Percentiles rank a stretch among this genome's conserved stretches.
These are phyloP conservation scores for Diaporthe vexans DNA, from an alignment of 2,329 filamentous ascomycete genomes.

Conservation along the genomic window DNA sequence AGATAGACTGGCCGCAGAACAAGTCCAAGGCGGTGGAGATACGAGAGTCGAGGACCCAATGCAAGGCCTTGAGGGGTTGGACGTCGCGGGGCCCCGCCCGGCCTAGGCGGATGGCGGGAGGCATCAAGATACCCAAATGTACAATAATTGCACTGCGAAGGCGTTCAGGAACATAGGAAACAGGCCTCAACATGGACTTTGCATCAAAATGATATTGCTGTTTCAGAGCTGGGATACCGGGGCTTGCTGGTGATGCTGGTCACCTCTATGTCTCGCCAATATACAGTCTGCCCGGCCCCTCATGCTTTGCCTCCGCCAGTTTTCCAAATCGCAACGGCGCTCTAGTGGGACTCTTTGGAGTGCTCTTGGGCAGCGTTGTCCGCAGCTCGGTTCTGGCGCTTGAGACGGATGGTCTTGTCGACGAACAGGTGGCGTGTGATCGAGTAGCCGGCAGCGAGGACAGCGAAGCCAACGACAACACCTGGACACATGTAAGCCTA, in stretches of 20 bases:
- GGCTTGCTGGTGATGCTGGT: constrained; percentile 34
- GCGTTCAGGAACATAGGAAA: constrained; percentile 53
- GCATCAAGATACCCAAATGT: constrained; percentile 41
- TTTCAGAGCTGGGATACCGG: constrained; percentile 30
- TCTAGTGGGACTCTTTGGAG: constrained; percentile 52
- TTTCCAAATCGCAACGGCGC: constrained; percentile 31
- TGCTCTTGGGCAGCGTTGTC: constrained; percentile 50
- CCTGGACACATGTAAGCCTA: constrained; percentile 64
- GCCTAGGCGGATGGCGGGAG: constrained; percentile 60
- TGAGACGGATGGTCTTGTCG: constrained; percentile 93
- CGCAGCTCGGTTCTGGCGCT: constrained; percentile 73
- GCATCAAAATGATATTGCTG: constrained; percentile 37
- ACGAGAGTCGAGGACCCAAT: constrained; percentile 83
- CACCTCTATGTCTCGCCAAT: constrained; percentile 39
- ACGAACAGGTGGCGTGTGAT: constrained; percentile 83
- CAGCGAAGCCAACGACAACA: constrained; percentile 87
- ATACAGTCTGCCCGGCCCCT: constrained; percentile 39
- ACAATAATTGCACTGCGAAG: constrained; percentile 58
- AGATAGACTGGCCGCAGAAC: constrained; percentile 73
- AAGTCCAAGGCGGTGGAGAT: constrained; percentile 62
- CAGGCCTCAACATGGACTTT: constrained; percentile 40
- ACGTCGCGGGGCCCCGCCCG: constrained; percentile 91
- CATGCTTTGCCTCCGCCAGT: constrained; percentile 40
- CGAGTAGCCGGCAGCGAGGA: constrained; percentile 87
- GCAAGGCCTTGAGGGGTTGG: constrained; percentile 93